Conservation (phyloP, 768 basidiomycete species). For the Collybia mongolica region DNA sequence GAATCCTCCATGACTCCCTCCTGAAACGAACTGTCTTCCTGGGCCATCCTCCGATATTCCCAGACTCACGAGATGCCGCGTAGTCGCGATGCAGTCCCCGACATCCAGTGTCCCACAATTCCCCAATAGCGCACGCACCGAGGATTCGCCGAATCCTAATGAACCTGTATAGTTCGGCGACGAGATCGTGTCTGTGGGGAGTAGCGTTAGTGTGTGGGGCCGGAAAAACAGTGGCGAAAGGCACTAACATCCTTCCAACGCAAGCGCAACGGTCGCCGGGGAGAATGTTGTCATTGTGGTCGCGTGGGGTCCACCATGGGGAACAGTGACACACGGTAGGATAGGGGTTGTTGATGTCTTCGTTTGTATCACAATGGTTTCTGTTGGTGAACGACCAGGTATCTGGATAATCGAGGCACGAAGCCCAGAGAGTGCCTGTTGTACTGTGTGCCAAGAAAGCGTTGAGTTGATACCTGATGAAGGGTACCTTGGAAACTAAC, state of each 20-base stretch:
- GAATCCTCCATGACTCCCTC: constrained; percentile 76
- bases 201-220: too few relatives aligned
- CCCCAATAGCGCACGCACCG: constrained; percentile 53
- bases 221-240: neutral
- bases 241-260: constrained; percentile 60
- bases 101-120: constrained; percentile 66
- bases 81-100: constrained; percentile 57
- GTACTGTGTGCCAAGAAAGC: constrained; percentile 32
- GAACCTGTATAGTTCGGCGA: constrained; percentile 70
- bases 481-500: constrained; percentile 29
- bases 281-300: constrained; percentile 46
- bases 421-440: constrained; percentile 38
- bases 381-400: constrained; percentile 46
- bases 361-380: constrained; percentile 52
- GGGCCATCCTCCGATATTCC: constrained; percentile 47
- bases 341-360: constrained; percentile 16
- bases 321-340: constrained; percentile 48
- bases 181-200: constrained; percentile 50
- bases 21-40: constrained; percentile 54
- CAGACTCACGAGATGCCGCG: constrained; percentile 45
- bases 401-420: constrained; percentile 45
- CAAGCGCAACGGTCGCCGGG: constrained; percentile 41
- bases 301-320: constrained; percentile 67
- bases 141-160: constrained; percentile 62
- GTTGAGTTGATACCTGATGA: neutral